These are phyloP conservation scores for Phlebiopsis flavidoalba DNA, from an alignment of 768 basidiomycete genomes.

Conservation along the genomic window DNA sequence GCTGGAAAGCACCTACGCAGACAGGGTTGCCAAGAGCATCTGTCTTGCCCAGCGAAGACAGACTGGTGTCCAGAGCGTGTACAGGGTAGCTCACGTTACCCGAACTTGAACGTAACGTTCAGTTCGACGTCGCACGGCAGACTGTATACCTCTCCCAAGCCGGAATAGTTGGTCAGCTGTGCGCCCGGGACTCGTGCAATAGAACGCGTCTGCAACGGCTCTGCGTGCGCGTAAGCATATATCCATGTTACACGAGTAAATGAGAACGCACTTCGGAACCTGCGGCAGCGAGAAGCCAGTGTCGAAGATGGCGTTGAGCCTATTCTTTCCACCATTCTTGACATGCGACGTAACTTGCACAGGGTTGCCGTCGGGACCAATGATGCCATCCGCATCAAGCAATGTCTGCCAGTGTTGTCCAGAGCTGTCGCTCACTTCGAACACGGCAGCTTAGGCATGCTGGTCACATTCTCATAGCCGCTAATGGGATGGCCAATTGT, in stretches of 20 bases:
- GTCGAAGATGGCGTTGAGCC: constrained; percentile 25
- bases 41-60: constrained; percentile 16
- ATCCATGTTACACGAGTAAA: too few species aligned
- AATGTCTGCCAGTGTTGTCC: constrained; percentile 30
- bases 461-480: constrained; percentile 23
- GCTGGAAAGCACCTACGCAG: constrained; percentile 33
- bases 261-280: constrained; percentile 22
- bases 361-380: constrained; percentile 30
- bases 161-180: constrained; percentile 15
- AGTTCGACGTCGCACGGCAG: constrained; percentile 29
- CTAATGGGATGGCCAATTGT: constrained; percentile 25
- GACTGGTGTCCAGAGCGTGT: constrained; percentile 29
- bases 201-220: constrained; percentile 28
- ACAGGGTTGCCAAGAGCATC: constrained; percentile 22
- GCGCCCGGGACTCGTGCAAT: constrained; percentile 29
- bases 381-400: constrained; percentile 26
- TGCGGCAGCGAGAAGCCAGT: constrained; percentile 29
- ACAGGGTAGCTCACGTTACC: constrained; percentile 27
- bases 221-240: constrained; percentile 4
- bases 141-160: constrained; percentile 23
- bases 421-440: constrained; percentile 8
- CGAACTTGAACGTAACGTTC: constrained; percentile 30
- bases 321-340: constrained; percentile 14
- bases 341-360: constrained; percentile 20
- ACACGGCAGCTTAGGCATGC: constrained; percentile 23